Conservation (phyloP, 78 protist species). For the Dictyostelium citrinum region DNA sequence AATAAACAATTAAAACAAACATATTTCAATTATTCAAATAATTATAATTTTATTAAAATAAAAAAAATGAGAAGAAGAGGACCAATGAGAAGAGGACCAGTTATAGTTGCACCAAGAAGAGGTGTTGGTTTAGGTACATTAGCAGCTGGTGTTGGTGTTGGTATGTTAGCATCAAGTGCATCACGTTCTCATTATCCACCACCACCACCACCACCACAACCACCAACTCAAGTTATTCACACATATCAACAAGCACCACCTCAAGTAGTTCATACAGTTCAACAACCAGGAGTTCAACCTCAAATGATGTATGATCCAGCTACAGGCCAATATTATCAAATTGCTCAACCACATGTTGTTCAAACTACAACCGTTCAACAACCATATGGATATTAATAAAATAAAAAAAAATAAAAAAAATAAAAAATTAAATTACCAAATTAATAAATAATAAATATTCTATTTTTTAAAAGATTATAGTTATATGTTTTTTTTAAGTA, state of each 20-base stretch:
- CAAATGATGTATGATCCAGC: not conserved
- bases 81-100: not conserved
- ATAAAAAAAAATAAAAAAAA: not conserved
- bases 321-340: not conserved
- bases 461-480: not conserved
- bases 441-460: not conserved
- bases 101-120: not conserved
- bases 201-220: not conserved
- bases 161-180: not conserved
- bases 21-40: not conserved
- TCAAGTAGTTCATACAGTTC: not conserved
- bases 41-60: no score
- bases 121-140: not conserved
- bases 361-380: not conserved
- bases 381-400: not conserved
- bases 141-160: slow-evolving; percentile 1
- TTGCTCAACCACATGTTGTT: not conserved
- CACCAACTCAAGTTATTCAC: not conserved
- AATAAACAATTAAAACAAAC: no score
- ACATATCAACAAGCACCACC: not conserved
- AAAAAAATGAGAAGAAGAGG: not conserved
- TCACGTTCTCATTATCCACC: not conserved
- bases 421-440: not conserved
- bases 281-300: not conserved
- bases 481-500: not conserved